Evolutionary conservation across 768 basidiomycete genomes (phyloP).

Genomic region (Serendipita indica): DNA sequence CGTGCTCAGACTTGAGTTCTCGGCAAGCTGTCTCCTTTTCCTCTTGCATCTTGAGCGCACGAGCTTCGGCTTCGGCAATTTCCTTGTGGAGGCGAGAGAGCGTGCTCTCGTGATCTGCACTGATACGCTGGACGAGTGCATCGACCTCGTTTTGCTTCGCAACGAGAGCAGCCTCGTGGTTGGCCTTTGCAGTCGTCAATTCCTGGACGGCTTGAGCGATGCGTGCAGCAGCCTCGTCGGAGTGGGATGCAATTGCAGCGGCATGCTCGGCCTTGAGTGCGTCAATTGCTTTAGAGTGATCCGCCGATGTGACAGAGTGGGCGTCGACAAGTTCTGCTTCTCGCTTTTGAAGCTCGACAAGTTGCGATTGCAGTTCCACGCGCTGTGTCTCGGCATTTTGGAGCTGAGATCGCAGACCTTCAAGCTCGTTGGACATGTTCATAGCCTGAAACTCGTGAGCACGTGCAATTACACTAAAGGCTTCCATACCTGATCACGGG

Average conservation of each 20-base stretch:
- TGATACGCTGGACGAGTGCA: slow-evolving; percentile 30
- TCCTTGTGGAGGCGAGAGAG: slow-evolving; percentile 30
- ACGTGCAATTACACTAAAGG: too few species aligned
- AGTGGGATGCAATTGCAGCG: slow-evolving; percentile 17
- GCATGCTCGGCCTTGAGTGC: slow-evolving; percentile 33
- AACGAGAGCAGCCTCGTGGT: slow-evolving; percentile 32
- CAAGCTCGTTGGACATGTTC: slow-evolving; percentile 82
- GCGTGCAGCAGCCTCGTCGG: slow-evolving; percentile 26
- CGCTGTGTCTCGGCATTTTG: slow-evolving; percentile 10
- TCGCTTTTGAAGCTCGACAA: slow-evolving; percentile 32
- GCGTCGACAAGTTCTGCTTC: slow-evolving; percentile 34
- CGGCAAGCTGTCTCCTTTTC: slow-evolving; percentile 47
- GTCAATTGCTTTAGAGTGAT: slow-evolving; percentile 26
- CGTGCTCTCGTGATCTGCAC: slow-evolving; percentile 34
- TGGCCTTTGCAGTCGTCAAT: slow-evolving; percentile 23
- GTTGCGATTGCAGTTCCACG: slow-evolving; percentile 10
- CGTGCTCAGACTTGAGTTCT: slow-evolving; percentile 35
- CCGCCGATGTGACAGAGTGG: slow-evolving; percentile 21
- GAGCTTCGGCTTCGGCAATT: slow-evolving; percentile 28
- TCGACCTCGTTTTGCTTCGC: slow-evolving; percentile 31
- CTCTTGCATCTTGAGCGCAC: slow-evolving; percentile 27
- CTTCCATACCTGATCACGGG: slow-evolving; percentile 60
- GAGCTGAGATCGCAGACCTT: slow-evolving; percentile 37
- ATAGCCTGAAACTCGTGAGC: slow-evolving; percentile 34
- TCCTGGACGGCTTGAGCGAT: slow-evolving; percentile 21